Evolutionary conservation across 169 alveolate genomes (phyloP), one percentile per base, ranked within the genome.

Genomic region (Eimeria brunetti): DNA sequence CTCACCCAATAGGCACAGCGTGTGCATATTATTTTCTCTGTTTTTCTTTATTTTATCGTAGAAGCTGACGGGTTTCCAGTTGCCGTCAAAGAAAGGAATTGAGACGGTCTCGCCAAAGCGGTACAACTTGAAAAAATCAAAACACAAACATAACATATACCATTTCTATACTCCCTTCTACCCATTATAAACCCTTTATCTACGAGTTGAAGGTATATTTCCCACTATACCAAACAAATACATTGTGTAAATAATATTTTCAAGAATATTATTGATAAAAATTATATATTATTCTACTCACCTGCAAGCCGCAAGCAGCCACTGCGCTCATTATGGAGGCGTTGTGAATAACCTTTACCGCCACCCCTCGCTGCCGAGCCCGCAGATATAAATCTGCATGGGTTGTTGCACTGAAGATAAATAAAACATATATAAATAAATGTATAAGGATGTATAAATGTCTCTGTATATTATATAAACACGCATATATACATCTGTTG

Each of bases 81-180:
- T 98, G 94, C 98, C 99, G 33, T 99, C 99, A 97, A 99, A 99
- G 97, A 99, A 99, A 64, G 99, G 99, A 83, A 99, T 98, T 41
- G 99, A 98, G 11, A 99, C 99, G 9, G 99, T 99, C 96, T 99
- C 99, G 41, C 99, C 99, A 97, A 99, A 99, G 94, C 99, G 98
- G 96, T 99, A 99, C 49, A 99, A 97, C 96, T 98, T 0, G 93
- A 86, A 86, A 69, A 33, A 51, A 12, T 20, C 60, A 4, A 33
- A 69, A 81, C 83, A 78, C 81, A n/a, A n/a, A n/a, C n/a, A n/a
- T n/a, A n/a, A n/a, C n/a, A n/a, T n/a, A n/a, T n/a, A n/a, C n/a
- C n/a, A n/a, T n/a, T n/a, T n/a, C n/a, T n/a, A n/a, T n/a, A n/a
- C n/a, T n/a, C n/a, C n/a, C n/a, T n/a, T n/a, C n/a, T n/a, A n/a